These are phyloP conservation scores for Pyricularia sp. DNA, from an alignment of 2,329 filamentous ascomycete species.

Conservation along the genomic window DNA sequence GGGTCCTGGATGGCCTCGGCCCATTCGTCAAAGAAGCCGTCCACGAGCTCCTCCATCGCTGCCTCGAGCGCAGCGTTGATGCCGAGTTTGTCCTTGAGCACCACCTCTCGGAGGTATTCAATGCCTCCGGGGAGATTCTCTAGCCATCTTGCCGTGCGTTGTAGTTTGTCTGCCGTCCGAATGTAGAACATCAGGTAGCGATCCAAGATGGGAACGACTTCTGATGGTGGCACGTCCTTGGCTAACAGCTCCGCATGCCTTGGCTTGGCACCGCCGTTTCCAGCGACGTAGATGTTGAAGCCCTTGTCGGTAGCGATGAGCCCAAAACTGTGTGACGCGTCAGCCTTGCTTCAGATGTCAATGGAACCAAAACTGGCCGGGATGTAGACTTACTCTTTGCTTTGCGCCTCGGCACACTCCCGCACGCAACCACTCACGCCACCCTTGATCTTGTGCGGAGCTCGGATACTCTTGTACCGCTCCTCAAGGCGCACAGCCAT, in stretches of 20 bases:
- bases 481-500: constrained; percentile 84
- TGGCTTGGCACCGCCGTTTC: constrained; percentile 82
- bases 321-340: constrained; percentile 52
- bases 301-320: constrained; percentile 88
- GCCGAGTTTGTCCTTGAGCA: constrained; percentile 77
- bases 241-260: constrained; percentile 74
- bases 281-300: constrained; percentile 86
- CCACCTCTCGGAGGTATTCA: constrained; percentile 70
- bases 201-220: constrained; percentile 76
- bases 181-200: constrained; percentile 92
- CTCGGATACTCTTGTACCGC: constrained; percentile 84
- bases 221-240: constrained; percentile 74
- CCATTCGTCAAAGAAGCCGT: constrained; percentile 86
- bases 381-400: constrained; percentile 60
- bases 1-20: constrained; percentile 69
- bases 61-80: constrained; percentile 76
- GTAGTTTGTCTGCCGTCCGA: constrained; percentile 80
- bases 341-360: not conserved
- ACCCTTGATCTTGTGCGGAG: constrained; percentile 84
- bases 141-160: constrained; percentile 82
- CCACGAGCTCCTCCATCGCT: constrained; percentile 81
- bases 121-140: constrained; percentile 78
- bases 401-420: constrained; percentile 87
- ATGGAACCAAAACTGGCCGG: too few species aligned
- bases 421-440: constrained; percentile 87